Base-by-base conservation (phyloP, 805 yeast species). In the Grigorovia humatica region DNA sequence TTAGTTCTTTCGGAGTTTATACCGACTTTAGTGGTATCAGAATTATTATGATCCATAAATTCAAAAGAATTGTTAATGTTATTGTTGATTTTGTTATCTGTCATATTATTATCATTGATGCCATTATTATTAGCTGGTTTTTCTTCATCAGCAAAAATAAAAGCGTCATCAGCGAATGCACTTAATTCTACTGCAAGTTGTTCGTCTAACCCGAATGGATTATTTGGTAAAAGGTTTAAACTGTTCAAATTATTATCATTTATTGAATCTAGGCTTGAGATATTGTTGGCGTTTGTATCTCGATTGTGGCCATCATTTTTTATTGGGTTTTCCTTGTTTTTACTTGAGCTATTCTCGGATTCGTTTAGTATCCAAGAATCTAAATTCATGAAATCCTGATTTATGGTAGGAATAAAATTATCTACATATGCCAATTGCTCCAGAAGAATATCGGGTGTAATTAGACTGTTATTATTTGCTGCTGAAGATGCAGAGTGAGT, bases 401-500 rank as follows among this genome's bases (percentile, higher is more conserved):
- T 72, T 63, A 69, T 58, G 59, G 76, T 78, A 6, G 81, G 80
- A 73, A 85, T 78, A 61, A 85, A 83, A 55, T 83, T 83, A 63
- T 85, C 95, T 40, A 85, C 86, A 59, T 84, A 85, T 2, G 86
- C 90, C 52, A 85, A 71, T 70, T 85, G 95, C 62, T 85, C 95
- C 51, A 85, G 63, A 27, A 85, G 59, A 3, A 74, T 74, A 43
- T 69, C 70, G 1, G 77, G 74, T 4, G 59, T 56, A 2, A 52
- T 43, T 44, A 53, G 46, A 17, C 49, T 35, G 9, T 44, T 44
- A 17, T 30, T 30, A 8, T n/a, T 47, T 9, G 42, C 11, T 3
- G 64, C 56, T 38, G 51, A 49, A 29, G 32, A 43, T 38, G 51
- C 49, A 29, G 32, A 43, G 46, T 52, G 44, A 17, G 43, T 48